Conservation (phyloP, 2,329 filamentous ascomycete species). For the Alternaria atra region DNA sequence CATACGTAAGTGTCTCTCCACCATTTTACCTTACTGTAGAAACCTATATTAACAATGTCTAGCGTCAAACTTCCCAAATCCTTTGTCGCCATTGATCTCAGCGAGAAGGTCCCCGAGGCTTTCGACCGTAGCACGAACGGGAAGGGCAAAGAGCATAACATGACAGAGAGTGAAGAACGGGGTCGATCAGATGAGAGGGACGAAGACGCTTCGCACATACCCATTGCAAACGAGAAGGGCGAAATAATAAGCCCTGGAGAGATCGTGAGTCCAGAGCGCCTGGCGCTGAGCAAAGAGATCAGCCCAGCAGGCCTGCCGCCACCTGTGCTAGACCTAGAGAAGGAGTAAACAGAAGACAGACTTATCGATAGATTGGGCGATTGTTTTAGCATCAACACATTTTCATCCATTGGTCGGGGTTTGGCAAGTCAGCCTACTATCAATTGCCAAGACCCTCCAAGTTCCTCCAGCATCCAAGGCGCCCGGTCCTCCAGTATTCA, state of each 20-base stretch:
- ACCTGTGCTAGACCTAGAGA: slow-evolving; percentile 19
- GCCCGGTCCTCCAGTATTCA: background rate
- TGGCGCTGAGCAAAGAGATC: slow-evolving; percentile 12
- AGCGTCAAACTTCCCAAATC: slow-evolving; percentile 61
- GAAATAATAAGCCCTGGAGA: slow-evolving; percentile 6
- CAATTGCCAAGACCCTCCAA: background rate
- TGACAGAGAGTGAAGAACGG: slow-evolving; percentile 24
- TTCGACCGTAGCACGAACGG: slow-evolving; percentile 42
- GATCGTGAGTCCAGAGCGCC: background rate
- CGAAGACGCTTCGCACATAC: slow-evolving; percentile 12
- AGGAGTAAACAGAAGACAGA: background rate
- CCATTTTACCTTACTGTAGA: background rate
- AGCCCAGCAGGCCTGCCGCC: slow-evolving; percentile 16
- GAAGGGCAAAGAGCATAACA: slow-evolving; percentile 32
- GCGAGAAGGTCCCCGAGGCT: slow-evolving; percentile 58
- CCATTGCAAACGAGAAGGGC: slow-evolving; percentile 14
- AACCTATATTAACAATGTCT: slow-evolving; percentile 11
- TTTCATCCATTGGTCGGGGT: background rate
- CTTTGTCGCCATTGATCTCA: slow-evolving; percentile 61
- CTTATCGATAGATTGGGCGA: background rate
- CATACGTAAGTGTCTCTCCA: slow-evolving; percentile 74
- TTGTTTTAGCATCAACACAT: background rate
- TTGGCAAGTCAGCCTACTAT: background rate
- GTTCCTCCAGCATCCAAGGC: background rate
- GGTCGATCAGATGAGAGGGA: slow-evolving; percentile 31